Evolutionary conservation across 2,329 filamentous ascomycete species (phyloP), one percentile per base, ranked within the genome.

Genomic region (Cucurbitaria berberidis): DNA sequence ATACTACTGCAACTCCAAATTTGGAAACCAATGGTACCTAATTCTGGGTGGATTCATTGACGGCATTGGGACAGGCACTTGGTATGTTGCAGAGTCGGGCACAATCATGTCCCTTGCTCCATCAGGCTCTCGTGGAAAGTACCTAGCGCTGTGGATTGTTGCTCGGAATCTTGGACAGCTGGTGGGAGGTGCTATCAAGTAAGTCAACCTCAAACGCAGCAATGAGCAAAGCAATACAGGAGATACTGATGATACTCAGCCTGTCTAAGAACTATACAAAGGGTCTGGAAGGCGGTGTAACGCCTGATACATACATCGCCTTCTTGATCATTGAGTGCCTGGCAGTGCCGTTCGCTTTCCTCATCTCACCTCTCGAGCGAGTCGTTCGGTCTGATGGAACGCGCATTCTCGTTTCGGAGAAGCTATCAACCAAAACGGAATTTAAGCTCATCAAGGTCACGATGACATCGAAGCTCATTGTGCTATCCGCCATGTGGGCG

Each of bases 41-140:
- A 46, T 53, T 19, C 38, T 69, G 13, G 65, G 67, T 32, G 61
- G 61, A 13, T 60, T 66, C 46, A 53, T 69, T 10, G 67, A 62
- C 10, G 67, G 67, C n/a, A 64, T 69, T 5, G 65, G 65, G 1
- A 64, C 39, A 4, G 79, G 78, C 1, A 79, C 77, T 36, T 81
- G 78, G 79, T 81, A 81, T 51, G 79, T 81, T 8, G 79, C 79
- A 0, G 79, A 81, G 53, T 77, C 78, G 1, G 79, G 79, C 13
- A 74, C 76, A 4, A 81, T 81, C 59, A 80, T 81, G 77, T 79
- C 78, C 0, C 72, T 81, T 18, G 78, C 79, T 0, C 79, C 79
- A 3, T 73, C 78, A 0, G 72, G 76, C 19, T 74, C 78, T 16
- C 77, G 79, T 47, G 79, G 79, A 5, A 80, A 80, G 55, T 81